These are phyloP conservation scores for Phytopythium helicoides DNA, from an alignment of 352 stramenopile species.

Conservation along the genomic window DNA sequence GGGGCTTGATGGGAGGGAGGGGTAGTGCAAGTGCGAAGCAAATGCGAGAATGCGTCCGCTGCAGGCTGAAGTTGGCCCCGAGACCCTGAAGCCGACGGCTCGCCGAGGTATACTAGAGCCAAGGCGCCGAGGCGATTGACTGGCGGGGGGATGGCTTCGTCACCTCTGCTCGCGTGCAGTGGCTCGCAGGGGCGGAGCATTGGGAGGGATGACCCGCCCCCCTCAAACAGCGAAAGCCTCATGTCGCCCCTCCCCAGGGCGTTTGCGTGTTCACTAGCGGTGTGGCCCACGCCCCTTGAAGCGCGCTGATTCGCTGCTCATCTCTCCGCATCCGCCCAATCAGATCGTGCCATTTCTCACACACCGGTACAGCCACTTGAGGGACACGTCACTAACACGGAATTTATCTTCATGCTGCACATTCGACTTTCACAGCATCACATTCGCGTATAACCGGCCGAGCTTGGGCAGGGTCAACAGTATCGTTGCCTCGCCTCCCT, in stretches of 20 bases:
- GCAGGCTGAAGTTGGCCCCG: background rate
- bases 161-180: constrained; percentile 6
- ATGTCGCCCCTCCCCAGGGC: background rate
- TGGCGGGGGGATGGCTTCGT: background rate
- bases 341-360: constrained; percentile 9
- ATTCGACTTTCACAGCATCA: too few relatives aligned
- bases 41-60: constrained; percentile 54
- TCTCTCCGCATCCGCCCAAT: constrained; percentile 25
- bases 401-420: too few relatives aligned
- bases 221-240: background rate
- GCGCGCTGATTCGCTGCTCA: constrained; percentile 34
- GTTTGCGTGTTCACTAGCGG: constrained; percentile 15
- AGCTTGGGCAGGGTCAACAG: background rate
- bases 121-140: background rate
- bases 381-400: too few relatives aligned
- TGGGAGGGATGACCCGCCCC: constrained; percentile 23
- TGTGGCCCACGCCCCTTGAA: constrained; percentile 54
- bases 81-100: background rate
- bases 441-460: too few relatives aligned
- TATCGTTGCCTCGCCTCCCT: too few relatives aligned
- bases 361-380: too few relatives aligned
- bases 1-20: constrained; percentile 9
- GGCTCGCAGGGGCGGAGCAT: constrained; percentile 1
- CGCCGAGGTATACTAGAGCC: background rate
- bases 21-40: constrained; percentile 39